Evolutionary conservation across 805 yeast species (phyloP).

Genomic region (Wickerhamia fluorescens): DNA sequence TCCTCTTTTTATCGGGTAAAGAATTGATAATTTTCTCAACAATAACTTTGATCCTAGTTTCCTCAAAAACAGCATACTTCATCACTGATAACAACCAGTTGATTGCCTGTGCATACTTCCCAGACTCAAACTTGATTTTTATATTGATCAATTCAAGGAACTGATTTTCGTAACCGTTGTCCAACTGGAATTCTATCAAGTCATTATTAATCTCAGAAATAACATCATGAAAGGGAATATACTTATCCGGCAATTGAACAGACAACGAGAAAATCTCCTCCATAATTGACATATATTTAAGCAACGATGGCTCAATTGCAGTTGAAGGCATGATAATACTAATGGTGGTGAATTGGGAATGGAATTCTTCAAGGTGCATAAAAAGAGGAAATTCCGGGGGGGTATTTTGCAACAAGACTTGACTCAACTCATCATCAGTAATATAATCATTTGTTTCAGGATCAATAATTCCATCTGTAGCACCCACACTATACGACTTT

Average conservation of each 20-base stretch:
- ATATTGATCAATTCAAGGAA: slow-evolving; percentile 63
- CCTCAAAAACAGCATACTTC: slow-evolving; percentile 64
- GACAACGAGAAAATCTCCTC: slow-evolving; percentile 71
- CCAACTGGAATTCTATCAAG: slow-evolving; percentile 52
- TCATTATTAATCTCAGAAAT: slow-evolving; percentile 67
- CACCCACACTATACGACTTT: slow-evolving; percentile 53
- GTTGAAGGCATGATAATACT: slow-evolving; percentile 54
- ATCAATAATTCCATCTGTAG: slow-evolving; percentile 24
- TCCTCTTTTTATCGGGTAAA: slow-evolving; percentile 56
- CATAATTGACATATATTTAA: slow-evolving; percentile 59
- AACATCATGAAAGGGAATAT: slow-evolving; percentile 68
- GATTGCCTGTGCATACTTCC: slow-evolving; percentile 61
- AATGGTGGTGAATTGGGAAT: slow-evolving; percentile 72
- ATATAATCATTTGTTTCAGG: slow-evolving; percentile 15
- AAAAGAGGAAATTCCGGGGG: slow-evolving; percentile 56
- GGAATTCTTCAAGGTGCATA: slow-evolving; percentile 71
- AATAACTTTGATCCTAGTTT: slow-evolving; percentile 58
- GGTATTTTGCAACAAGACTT: slow-evolving; percentile 12
- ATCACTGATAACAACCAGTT: slow-evolving; percentile 69
- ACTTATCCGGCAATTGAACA: slow-evolving; percentile 51
- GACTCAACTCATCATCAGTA: slow-evolving; percentile 17
- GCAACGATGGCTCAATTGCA: slow-evolving; percentile 40
- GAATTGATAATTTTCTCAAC: slow-evolving; percentile 55
- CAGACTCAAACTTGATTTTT: slow-evolving; percentile 51
- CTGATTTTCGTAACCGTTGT: slow-evolving; percentile 50